phyloP scores from a whole-genome alignment of 306 rosid species.

The Mucuna pruriens region DNA sequence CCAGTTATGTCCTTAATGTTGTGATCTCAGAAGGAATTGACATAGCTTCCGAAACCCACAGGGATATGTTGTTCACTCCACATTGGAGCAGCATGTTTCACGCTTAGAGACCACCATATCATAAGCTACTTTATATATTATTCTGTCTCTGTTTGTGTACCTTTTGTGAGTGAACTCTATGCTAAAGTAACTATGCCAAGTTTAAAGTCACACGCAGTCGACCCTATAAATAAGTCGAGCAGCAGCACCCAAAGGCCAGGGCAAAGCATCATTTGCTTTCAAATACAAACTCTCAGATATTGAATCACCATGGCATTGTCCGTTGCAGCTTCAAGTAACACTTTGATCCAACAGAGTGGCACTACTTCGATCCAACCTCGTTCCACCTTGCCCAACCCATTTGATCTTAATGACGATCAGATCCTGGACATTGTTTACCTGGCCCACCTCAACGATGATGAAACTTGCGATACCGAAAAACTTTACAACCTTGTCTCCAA shows the following conservation, averaged over 20 bases:
- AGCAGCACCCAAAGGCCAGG: neutral
- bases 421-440: conserved; percentile 44
- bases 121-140: conserved; percentile 12
- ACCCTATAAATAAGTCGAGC: conserved; percentile 33
- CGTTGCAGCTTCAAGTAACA: conserved; percentile 11
- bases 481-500: conserved; percentile 40
- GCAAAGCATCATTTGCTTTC: conserved; percentile 23
- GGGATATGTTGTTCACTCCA: neutral
- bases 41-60: neutral
- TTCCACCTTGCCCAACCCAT: conserved; percentile 18
- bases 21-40: neutral
- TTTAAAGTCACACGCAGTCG: conserved; percentile 10
- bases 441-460: conserved; percentile 43
- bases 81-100: conserved; percentile 20
- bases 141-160: conserved; percentile 12
- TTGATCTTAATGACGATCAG: conserved; percentile 35
- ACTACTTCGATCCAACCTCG: neutral
- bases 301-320: conserved; percentile 37
- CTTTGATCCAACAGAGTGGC: neutral
- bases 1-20: conserved; percentile 1
- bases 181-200: conserved; percentile 6
- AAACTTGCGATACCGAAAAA: conserved; percentile 18
- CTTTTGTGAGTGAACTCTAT: neutral
- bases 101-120: neutral
- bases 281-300: conserved; percentile 2